phyloP scores from a whole-genome alignment of 805 yeast species.

The Saccharomycopsis sp. region DNA sequence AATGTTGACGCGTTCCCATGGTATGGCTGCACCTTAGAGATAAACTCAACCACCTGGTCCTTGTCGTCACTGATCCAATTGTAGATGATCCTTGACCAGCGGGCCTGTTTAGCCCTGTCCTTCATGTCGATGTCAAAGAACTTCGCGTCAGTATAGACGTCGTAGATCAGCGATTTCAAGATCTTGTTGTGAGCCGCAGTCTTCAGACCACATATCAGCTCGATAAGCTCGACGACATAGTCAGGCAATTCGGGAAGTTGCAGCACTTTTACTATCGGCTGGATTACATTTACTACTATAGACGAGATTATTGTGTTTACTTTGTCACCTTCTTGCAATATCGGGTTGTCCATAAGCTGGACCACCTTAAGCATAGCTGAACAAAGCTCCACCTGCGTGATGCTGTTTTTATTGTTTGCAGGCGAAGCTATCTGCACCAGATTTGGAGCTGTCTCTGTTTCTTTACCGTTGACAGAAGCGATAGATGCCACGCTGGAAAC shows the following conservation, averaged over 20 bases:
- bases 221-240: conserved; percentile 41
- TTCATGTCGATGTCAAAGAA: conserved; percentile 40
- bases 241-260: conserved; percentile 35
- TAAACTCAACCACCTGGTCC: conserved; percentile 50
- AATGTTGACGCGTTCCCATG: conserved; percentile 48
- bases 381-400: conserved; percentile 39
- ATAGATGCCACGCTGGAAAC: too few species aligned
- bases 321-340: conserved; percentile 57
- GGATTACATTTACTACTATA: conserved; percentile 46
- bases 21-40: conserved; percentile 43
- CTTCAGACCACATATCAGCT: conserved; percentile 30
- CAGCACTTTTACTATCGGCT: conserved; percentile 47
- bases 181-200: conserved; percentile 27
- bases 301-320: conserved; percentile 42
- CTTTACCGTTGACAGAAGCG: too few species aligned
- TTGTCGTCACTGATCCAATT: conserved; percentile 63
- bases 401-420: too few species aligned
- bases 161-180: conserved; percentile 63
- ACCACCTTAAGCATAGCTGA: conserved; percentile 35
- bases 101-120: conserved; percentile 23
- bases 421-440: too few species aligned
- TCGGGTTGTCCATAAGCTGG: conserved; percentile 32
- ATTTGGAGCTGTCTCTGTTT: too few species aligned
- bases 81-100: conserved; percentile 51
- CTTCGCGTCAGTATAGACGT: conserved; percentile 52